Evolutionary conservation across 179 eudicot species (phyloP).

Genomic region (Nepenthes alata): DNA sequence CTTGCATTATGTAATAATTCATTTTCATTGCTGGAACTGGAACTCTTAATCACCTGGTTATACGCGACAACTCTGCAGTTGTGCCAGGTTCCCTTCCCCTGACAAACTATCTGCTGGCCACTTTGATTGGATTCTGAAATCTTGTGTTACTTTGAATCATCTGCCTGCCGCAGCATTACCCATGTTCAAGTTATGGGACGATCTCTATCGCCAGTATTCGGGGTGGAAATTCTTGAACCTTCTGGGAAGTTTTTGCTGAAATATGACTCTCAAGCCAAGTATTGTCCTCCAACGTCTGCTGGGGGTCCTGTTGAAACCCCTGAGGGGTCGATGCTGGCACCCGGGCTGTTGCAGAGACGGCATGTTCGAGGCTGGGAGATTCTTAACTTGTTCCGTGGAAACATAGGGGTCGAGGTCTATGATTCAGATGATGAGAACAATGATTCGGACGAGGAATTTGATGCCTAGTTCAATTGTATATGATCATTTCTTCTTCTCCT

Average conservation of each 20-base stretch:
- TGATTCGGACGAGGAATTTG: constrained; percentile 26
- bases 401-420: constrained; percentile 27
- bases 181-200: constrained; percentile 55
- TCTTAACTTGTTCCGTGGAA: constrained; percentile 33
- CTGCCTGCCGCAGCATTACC: constrained; percentile 37
- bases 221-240: constrained; percentile 32
- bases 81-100: too few species aligned
- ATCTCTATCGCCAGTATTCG: constrained; percentile 50
- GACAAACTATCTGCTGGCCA: too few species aligned
- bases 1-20: too few species aligned
- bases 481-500: too few species aligned
- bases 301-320: background rate
- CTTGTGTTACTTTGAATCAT: background rate
- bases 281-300: constrained; percentile 7
- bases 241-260: constrained; percentile 34
- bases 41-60: too few species aligned
- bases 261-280: constrained; percentile 30
- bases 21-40: too few species aligned
- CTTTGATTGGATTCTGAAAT: background rate
- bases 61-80: too few species aligned
- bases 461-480: constrained; percentile 1
- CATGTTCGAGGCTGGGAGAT: constrained; percentile 35
- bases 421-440: constrained; percentile 29
- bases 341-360: constrained; percentile 25
- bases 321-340: constrained; percentile 1